Base-by-base conservation (phyloP, 352 stramenopile genomes). In the Pseudoperonospora humuli region DNA sequence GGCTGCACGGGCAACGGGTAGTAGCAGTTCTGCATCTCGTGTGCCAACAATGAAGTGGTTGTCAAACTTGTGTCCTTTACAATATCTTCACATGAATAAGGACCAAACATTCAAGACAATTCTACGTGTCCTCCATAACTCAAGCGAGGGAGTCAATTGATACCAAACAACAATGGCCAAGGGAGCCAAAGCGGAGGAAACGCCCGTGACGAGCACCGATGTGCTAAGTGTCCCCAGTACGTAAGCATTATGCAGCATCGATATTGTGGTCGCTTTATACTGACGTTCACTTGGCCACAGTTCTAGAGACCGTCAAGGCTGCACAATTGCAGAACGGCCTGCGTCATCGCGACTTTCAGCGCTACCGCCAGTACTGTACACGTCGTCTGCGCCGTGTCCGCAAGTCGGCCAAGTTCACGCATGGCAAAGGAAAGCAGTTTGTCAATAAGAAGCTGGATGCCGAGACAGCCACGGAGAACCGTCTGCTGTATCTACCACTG, bases 361-460 rank as follows among this genome's bases (percentile, higher is more conserved):
- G 84, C 23, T 96, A 96, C 60, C 78, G 84, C 19, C 80, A 95
- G 70, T 95, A 95, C 64, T 96, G 86, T 62, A 65, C 78, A 45
- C 72, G 86, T 11, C 79, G 84, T 13, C 61, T 96, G 48, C 80
- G 79, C 20, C 83, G 84, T 34, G 73, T 96, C 44, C 82, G 86
- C 61, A 94, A 90, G 64, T 85, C 80, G 19, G 64, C 84, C 54
- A 85, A 90, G 59, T 95, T 93, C 48, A 84, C 68, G 63, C 86
- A 90, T 39, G 83, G 82, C 56, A 93, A 90, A 53, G 79, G 84
- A 26, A 92, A 90, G 50, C 61, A 72, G 27, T 92, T 80, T 57
- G 27, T 92, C 11, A 70, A 71, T 54, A 85, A 92, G 65, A 86
- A 91, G 48, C 72, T 96, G 49, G 85, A 90, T 43, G 58, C 52